Percentiles rank a stretch among this genome's conserved stretches.
Conservation (phyloP, 495 filamentous ascomycete genomes). For the Xylaria intraflava region DNA sequence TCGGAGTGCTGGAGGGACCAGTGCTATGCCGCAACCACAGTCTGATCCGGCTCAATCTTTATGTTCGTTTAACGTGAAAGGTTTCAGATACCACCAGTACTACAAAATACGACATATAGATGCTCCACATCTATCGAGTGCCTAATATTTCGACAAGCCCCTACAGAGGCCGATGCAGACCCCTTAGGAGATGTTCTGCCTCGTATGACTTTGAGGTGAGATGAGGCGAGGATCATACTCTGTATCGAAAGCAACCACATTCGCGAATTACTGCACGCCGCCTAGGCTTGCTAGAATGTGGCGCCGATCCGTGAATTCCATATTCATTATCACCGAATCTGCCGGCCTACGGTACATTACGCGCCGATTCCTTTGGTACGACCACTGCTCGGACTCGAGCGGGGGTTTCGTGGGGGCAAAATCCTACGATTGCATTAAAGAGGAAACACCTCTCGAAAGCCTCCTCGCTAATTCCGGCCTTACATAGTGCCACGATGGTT, state of each 20-base stretch:
- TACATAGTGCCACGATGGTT: conserved; percentile 1
- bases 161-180: not conserved
- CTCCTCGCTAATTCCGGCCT: conserved; percentile 8
- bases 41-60: not conserved
- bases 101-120: conserved; percentile 4
- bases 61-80: not conserved
- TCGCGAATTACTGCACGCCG: not conserved
- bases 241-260: no score
- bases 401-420: conserved; percentile 25
- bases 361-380: not conserved
- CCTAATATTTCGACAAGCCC: not conserved
- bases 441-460: conserved; percentile 5
- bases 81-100: conserved; percentile 2
- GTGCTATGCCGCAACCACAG: not conserved
- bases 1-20: not conserved
- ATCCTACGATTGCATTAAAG: conserved; percentile 16
- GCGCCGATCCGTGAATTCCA: not conserved
- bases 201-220: not conserved
- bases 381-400: conserved; percentile 9
- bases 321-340: not conserved
- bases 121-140: not conserved
- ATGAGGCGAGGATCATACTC: not conserved
- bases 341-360: not conserved
- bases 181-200: not conserved
- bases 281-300: not conserved